Percentiles rank a stretch among this genome's conserved stretches.
Conservation (phyloP, 2,329 filamentous ascomycete species). For the Nectriaceae sp. region DNA sequence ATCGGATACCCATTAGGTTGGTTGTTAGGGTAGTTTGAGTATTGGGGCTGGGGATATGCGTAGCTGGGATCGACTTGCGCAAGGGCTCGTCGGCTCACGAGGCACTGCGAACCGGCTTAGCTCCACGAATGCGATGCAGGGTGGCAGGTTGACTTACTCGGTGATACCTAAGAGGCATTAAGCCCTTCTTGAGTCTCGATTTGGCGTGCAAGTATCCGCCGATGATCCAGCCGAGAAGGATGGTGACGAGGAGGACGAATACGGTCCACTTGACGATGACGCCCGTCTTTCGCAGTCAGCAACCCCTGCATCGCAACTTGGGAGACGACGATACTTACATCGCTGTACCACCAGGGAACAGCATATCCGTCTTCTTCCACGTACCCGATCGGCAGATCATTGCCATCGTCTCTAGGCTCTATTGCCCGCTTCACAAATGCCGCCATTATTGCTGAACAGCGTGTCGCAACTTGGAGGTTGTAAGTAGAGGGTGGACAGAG, state of each 20-base stretch:
- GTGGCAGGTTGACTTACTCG: slow-evolving; percentile 49
- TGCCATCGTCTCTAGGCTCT: slow-evolving; percentile 5
- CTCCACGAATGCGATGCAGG: neutral
- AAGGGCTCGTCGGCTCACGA: slow-evolving; percentile 50
- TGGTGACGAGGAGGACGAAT: slow-evolving; percentile 60
- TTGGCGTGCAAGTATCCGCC: slow-evolving; percentile 72
- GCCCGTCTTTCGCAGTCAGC: slow-evolving; percentile 50
- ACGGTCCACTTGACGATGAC: slow-evolving; percentile 72
- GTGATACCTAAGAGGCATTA: slow-evolving; percentile 69
- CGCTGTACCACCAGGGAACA: slow-evolving; percentile 33
- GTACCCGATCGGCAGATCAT: slow-evolving; percentile 7
- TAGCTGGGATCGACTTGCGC: slow-evolving; percentile 52
- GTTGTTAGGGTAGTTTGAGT: slow-evolving; percentile 38
- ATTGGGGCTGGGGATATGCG: slow-evolving; percentile 44
- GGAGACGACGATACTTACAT: slow-evolving; percentile 19
- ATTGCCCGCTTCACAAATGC: slow-evolving; percentile 16
- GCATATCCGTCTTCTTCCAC: slow-evolving; percentile 1
- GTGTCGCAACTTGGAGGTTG: no score
- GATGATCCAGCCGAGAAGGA: slow-evolving; percentile 64
- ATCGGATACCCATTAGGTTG: slow-evolving; percentile 31
- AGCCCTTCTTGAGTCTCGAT: slow-evolving; percentile 64
- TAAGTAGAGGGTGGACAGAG: no score
- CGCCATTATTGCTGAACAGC: no score
- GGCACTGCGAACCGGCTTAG: slow-evolving; percentile 42
- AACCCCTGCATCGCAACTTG: neutral